Percentiles rank a stretch among this genome's conserved stretches.
phyloP scores from a whole-genome alignment of 2,329 filamentous ascomycete species.

The Clonostachys byssicola region DNA sequence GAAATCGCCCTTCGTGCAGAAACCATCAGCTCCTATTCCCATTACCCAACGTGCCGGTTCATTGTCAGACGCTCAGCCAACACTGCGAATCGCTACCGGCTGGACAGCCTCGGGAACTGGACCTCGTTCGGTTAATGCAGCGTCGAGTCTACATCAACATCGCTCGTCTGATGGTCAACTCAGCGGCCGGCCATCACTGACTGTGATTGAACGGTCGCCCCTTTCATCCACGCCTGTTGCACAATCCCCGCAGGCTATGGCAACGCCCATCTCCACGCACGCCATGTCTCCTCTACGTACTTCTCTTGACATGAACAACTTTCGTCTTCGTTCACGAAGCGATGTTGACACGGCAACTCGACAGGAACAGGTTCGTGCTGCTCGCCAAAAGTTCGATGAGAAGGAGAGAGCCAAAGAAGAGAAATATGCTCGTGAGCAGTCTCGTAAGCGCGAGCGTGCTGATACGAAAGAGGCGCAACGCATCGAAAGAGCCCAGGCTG shows the following conservation, averaged over 20 bases:
- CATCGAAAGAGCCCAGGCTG: constrained; percentile 10
- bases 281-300: constrained; percentile 48
- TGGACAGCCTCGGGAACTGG: background rate
- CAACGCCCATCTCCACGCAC: constrained; percentile 16
- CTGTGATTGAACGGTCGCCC: constrained; percentile 27
- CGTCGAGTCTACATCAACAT: background rate
- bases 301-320: constrained; percentile 53
- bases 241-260: constrained; percentile 14
- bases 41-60: constrained; percentile 24
- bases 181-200: constrained; percentile 4
- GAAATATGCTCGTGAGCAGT: constrained; percentile 56
- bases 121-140: background rate
- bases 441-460: constrained; percentile 53
- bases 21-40: no score
- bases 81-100: constrained; percentile 8
- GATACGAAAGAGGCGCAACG: constrained; percentile 51
- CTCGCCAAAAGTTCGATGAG: constrained; percentile 59
- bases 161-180: background rate
- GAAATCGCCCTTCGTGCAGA: no score
- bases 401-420: constrained; percentile 59
- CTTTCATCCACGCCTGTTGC: constrained; percentile 18
- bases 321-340: constrained; percentile 56
- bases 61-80: constrained; percentile 22
- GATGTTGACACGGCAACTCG: constrained; percentile 52
- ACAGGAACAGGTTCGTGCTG: constrained; percentile 54